Base-by-base conservation (phyloP, 2,329 filamentous ascomycete genomes). In the Talaromyces pinophilus region DNA sequence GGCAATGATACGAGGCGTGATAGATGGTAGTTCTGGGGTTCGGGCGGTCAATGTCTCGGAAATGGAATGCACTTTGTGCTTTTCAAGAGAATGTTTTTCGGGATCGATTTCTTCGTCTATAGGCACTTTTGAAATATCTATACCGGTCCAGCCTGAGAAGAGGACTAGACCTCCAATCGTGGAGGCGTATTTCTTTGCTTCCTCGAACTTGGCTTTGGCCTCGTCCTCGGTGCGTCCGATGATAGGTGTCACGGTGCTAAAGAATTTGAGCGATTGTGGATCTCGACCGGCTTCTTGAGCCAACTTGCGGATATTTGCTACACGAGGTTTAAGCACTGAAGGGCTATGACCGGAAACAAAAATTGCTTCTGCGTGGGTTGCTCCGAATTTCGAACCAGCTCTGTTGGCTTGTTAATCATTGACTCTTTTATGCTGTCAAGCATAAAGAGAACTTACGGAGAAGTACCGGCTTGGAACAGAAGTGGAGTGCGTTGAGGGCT, bases 391-490 rank as follows among this genome's bases (percentile, higher is more conserved):
- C 0, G 82, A 84, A 0, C 87, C 86, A 0, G 86, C 86, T 0
- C 67, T 69, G 35, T 44, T 35, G 5, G 28, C 15, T 6, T 19
- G 38, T 67, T 22, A 44, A 35, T 35, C 25, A 30, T 10, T n/a
- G 13, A 17, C 6, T 10, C 17, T 3, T 28, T 54, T 5, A 6
- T 30, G 4, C 17, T 8, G 48, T 50, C 11, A 15, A 25, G 7
- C 17, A 19, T 2, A 11, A 54, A 54, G 7, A 25, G 0, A 0
- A 66, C 67, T 63, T 62, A 68, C 17, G 83, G 70, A 0, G 86
- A 88, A 0, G 85, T 87, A 0, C 87, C 87, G 0, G 86, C 86
- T 68, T 88, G 86, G 71, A 87, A 85, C 0, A 87, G 76, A 66
- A 86, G 84, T 0, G 85, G 85, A 0, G 85, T 87, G 0, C 85